These are phyloP conservation scores for Vigna mungo DNA, from an alignment of 306 rosid species.

Conservation along the genomic window DNA sequence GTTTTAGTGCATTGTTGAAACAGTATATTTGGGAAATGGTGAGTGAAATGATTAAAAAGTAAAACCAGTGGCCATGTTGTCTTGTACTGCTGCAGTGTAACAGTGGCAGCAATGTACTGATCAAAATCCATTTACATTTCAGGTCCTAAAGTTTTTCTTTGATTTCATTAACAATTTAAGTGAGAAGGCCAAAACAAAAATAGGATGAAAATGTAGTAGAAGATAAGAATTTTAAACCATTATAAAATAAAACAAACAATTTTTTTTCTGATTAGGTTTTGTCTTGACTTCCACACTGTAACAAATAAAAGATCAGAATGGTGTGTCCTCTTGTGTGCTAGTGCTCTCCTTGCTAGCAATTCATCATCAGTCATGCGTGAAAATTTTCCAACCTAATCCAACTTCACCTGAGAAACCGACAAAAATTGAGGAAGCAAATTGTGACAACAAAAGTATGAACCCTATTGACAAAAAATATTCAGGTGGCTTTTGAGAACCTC, in stretches of 20 bases:
- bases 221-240: not conserved
- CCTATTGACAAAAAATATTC: not conserved
- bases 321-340: conserved; percentile 32
- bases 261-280: too few relatives aligned
- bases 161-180: not conserved
- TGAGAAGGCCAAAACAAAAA: not conserved
- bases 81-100: not conserved
- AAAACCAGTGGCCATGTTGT: not conserved
- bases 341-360: conserved; percentile 56
- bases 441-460: conserved; percentile 7
- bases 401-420: conserved; percentile 53
- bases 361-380: conserved; percentile 29
- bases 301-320: not conserved
- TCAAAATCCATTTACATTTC: not conserved
- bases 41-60: conserved; percentile 8
- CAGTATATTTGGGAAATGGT: not conserved
- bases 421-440: conserved; percentile 29
- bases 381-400: conserved; percentile 55
- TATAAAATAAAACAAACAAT: not conserved
- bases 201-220: not conserved
- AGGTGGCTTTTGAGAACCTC: conserved; percentile 40
- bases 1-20: not conserved
- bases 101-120: not conserved
- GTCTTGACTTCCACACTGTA: not conserved
- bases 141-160: not conserved